phyloP scores from a whole-genome alignment of 345 rosid genomes.

The Lepidium africanum region DNA sequence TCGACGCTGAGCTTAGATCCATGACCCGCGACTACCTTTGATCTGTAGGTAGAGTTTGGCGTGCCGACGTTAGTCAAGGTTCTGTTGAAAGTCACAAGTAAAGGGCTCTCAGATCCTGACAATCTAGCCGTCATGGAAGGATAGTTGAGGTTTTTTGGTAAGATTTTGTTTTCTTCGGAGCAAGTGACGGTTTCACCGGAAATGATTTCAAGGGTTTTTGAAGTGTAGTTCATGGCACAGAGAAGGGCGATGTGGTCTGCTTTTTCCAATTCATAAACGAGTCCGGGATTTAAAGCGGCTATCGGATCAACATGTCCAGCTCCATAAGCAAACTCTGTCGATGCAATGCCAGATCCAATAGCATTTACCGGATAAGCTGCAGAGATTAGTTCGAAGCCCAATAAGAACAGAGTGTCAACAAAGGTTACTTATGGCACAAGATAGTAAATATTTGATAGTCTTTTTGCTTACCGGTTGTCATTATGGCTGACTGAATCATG shows the following conservation, averaged over 20 bases:
- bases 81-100: conserved; percentile 29
- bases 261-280: conserved; percentile 23
- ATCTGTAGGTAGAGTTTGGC: conserved; percentile 37
- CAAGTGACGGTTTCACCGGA: conserved; percentile 36
- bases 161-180: neutral
- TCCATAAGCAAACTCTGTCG: conserved; percentile 26
- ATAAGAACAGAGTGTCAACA: neutral
- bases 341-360: neutral
- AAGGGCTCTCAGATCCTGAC: neutral
- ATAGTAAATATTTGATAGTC: neutral
- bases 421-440: neutral
- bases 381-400: neutral
- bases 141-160: conserved; percentile 9
- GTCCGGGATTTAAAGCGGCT: conserved; percentile 28
- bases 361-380: conserved; percentile 26
- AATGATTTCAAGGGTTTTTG: neutral
- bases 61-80: conserved; percentile 52
- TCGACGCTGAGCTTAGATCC: conserved; percentile 7
- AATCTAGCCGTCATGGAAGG: conserved; percentile 3
- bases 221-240: conserved; percentile 18
- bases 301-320: conserved; percentile 34
- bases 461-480: conserved; percentile 31
- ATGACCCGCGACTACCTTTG: neutral
- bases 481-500: conserved; percentile 36
- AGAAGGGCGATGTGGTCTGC: conserved; percentile 23